Base-by-base conservation (phyloP, 2,329 filamentous ascomycete genomes). In the Trichoderma citrinoviride region DNA sequence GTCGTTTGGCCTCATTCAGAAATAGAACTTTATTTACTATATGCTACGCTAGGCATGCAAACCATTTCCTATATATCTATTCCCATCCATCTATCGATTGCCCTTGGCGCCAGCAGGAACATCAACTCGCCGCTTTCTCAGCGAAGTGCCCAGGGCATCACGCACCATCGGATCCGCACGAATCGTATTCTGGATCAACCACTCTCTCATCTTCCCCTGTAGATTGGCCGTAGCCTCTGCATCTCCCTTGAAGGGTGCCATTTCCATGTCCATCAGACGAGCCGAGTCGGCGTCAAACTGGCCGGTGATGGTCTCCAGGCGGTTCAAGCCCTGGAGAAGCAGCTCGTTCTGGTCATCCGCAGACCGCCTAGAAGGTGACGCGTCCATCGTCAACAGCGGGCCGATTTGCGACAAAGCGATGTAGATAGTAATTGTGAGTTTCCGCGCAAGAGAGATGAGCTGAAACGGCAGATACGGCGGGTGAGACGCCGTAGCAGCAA, bases 101-200 rank as follows among this genome's bases (percentile, higher is more conserved):
- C 84, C 84, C 68, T 75, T 82, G 4, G 88, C 87, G 2, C 88
- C 87, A 17, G 82, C 81, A 1, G 88, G 88, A 15, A 83, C 88
- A 71, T 88, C 86, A 15, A 81, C 75, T 69, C 89, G 83, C 70
- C 87, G 79, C 73, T 83, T 87, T 74, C 85, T 83, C 65, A 93
- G 78, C 29, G 88, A 87, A 65, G 82, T 84, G 25, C 87, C 87
- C 70, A 97, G 82, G 0, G 93, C 93, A 75, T 92, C 89, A 70
- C 88, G 85, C 8, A 98, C 94, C 78, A 94, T 91, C 0, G 88
- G 89, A 76, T 94, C 91, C 54, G 85, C 87, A 69, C 87, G 84
- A 66, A 96, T 90, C 15, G 89, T 93, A 73, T 96, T 96, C 75
- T 96, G 88, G 57, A 97, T 87, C 70, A 98, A 80, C 84, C 92